These are phyloP conservation scores for Periconia macrospinosa DNA, from an alignment of 2,329 filamentous ascomycete species.

Conservation along the genomic window DNA sequence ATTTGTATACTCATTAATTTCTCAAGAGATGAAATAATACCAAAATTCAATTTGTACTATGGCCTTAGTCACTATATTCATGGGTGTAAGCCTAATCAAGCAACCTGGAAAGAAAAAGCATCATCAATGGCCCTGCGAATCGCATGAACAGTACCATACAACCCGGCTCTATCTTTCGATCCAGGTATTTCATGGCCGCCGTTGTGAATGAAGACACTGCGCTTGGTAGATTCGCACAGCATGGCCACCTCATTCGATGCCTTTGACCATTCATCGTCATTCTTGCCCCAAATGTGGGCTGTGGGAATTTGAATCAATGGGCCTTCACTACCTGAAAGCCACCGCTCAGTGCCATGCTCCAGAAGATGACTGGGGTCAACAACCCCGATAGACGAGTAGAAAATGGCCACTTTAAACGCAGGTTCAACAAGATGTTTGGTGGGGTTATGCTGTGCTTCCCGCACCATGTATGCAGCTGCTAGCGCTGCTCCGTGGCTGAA, in stretches of 20 bases:
- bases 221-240: not conserved
- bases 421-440: not conserved
- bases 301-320: conserved; percentile 5
- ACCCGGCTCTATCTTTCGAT: not conserved
- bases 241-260: not conserved
- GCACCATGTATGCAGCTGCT: conserved; percentile 1
- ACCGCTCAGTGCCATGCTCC: not conserved
- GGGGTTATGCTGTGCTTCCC: not conserved
- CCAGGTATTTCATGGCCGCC: conserved; percentile 2
- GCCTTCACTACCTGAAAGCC: not conserved
- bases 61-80: too few relatives aligned
- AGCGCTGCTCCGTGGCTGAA: conserved; percentile 12
- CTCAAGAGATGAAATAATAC: too few relatives aligned
- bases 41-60: too few relatives aligned
- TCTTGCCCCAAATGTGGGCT: conserved; percentile 7
- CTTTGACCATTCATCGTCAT: not conserved
- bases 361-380: not conserved
- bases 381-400: not conserved
- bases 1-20: too few relatives aligned
- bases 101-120: too few relatives aligned
- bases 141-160: too few relatives aligned
- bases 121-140: too few relatives aligned
- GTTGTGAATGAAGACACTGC: not conserved
- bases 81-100: too few relatives aligned
- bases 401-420: conserved; percentile 8